A percentile compares a stretch with the other conserved stretches of the same genome.
These are phyloP conservation scores for Pythium inflatum DNA, from an alignment of 352 stramenopile genomes.

Conservation along the genomic window DNA sequence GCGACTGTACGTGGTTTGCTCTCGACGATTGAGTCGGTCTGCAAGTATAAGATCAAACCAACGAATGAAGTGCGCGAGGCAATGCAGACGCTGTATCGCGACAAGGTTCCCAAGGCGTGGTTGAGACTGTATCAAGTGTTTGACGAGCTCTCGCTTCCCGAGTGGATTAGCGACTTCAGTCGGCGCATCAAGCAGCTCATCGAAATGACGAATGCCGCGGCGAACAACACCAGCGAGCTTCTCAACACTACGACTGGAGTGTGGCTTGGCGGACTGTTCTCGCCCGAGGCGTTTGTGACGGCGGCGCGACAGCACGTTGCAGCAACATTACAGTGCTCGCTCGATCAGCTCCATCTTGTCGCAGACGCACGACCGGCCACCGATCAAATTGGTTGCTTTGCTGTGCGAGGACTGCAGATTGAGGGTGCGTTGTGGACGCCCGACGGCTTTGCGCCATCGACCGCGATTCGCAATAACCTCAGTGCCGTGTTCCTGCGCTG, in stretches of 20 bases:
- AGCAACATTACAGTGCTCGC: constrained; percentile 71
- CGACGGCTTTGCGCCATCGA: constrained; percentile 71
- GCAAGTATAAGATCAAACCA: constrained; percentile 82
- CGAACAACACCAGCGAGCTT: constrained; percentile 52
- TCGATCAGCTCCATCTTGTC: constrained; percentile 88
- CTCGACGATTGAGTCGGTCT: constrained; percentile 70
- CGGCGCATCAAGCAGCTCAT: constrained; percentile 72
- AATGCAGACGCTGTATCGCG: constrained; percentile 76
- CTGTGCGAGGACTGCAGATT: constrained; percentile 74
- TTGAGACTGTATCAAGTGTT: constrained; percentile 58
- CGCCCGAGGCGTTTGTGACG: constrained; percentile 92
- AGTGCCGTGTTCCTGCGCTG: constrained; percentile 77
- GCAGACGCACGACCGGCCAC: constrained; percentile 55
- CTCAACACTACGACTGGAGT: constrained; percentile 47
- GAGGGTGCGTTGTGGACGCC: constrained; percentile 82
- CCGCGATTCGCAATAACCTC: constrained; percentile 75
- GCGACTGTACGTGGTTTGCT: constrained; percentile 71
- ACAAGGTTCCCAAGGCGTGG: constrained; percentile 72
- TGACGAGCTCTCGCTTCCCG: constrained; percentile 60
- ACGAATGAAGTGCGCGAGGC: constrained; percentile 87
- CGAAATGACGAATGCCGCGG: constrained; percentile 39
- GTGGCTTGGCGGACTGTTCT: constrained; percentile 94
- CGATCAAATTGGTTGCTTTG: constrained; percentile 53
- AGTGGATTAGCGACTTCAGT: constrained; percentile 88
- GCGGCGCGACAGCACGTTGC: constrained; percentile 91